Evolutionary conservation across 257 asterid genomes (phyloP), one percentile per base, ranked within the genome.

Genomic region (Solanum sejunctum): DNA sequence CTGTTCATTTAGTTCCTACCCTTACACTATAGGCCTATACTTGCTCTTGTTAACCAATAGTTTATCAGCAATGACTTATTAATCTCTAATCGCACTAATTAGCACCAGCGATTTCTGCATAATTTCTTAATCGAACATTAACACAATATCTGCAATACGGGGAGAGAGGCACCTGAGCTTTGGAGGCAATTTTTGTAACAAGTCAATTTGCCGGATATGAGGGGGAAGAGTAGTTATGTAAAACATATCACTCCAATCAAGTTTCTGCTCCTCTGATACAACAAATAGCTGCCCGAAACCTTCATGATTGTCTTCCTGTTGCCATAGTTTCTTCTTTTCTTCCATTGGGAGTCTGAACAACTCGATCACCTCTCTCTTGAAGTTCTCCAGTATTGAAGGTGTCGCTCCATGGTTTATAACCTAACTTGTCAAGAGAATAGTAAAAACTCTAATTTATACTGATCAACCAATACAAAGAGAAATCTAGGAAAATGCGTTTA

Each of bases 181-280:
- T 56, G 77, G 39, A 12, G 93, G 93, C 64, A 91, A 10, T 11
- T 88, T 91, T 26, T 86, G 72, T 39, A 91, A 85, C 21, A 92
- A 77, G 26, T 89, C 87, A 32, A n/a, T 15, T 83, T 84, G 85
- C 77, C 91, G 88, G 39, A 87, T 80, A 84, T 13, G 80, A 75
- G 45, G 26, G 0, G 94, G 93, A 0, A 89, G 89, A 52, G 93
- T 91, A 60, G 89, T 85, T 28, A 91, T 79, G 87, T 83, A 88
- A 85, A 92, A 92, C 90, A 91, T 91, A 87, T 92, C 95, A 7
- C 90, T 79, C 94, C 95, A 92, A 69, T 92, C 95, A 39, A 92
- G 94, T 84, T 90, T 91, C 63, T 92, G 94, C 70, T 89, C 91
- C 84, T 92, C 92, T 0, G 92, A 90, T 11, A 89, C 88, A 47